Conservation (phyloP, 257 asterid genomes). For the Penstemon barbatus region DNA sequence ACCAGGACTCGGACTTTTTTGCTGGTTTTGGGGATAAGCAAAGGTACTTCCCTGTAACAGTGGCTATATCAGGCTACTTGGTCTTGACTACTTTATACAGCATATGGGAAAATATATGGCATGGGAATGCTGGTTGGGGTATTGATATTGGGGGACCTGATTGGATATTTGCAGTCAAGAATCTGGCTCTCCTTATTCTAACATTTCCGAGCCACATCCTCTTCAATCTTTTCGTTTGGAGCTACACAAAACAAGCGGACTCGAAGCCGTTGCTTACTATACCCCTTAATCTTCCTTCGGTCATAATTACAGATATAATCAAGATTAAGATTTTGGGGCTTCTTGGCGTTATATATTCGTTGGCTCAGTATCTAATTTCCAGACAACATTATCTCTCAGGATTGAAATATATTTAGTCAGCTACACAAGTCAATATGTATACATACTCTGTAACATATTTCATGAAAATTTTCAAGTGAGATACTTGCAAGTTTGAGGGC, state of each 20-base stretch:
- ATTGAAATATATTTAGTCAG: constrained; percentile 77
- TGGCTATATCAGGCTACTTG: constrained; percentile 72
- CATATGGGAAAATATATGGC: constrained; percentile 94
- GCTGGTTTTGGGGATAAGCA: constrained; percentile 98
- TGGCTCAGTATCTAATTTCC: constrained; percentile 84
- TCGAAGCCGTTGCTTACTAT: constrained; percentile 61
- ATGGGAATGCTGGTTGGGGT: constrained; percentile 83
- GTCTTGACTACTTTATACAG: constrained; percentile 62
- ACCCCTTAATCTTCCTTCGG: constrained; percentile 85
- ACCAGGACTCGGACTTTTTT: constrained; percentile 91
- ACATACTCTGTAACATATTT: constrained; percentile 42
- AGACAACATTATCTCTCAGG: constrained; percentile 89
- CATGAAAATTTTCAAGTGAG: constrained; percentile 31
- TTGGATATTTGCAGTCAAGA: constrained; percentile 91
- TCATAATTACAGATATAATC: constrained; percentile 69
- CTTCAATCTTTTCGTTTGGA: constrained; percentile 91
- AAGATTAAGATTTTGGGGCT: constrained; percentile 88
- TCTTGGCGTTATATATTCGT: constrained; percentile 82
- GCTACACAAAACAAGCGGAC: constrained; percentile 70
- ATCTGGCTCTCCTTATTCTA: constrained; percentile 75
- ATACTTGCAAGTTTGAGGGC: constrained; percentile 25
- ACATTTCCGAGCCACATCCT: constrained; percentile 93
- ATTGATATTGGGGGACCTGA: constrained; percentile 83
- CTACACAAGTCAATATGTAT: not conserved
- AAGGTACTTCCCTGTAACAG: constrained; percentile 89